phyloP scores from a whole-genome alignment of 768 basidiomycete genomes.

The Russula ochroleuca region DNA sequence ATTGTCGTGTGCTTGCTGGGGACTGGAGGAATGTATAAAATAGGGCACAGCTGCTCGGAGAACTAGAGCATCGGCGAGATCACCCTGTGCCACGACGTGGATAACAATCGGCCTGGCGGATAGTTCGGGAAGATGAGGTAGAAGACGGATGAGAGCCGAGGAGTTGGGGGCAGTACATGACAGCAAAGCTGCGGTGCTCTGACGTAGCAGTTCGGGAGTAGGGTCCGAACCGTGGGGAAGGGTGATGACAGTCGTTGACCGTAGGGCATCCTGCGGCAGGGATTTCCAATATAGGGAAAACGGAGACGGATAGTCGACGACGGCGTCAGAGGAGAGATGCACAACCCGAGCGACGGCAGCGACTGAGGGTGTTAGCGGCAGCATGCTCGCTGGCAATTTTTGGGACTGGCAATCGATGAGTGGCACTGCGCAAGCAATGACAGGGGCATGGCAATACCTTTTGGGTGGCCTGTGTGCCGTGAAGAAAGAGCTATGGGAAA shows the following conservation, averaged over 20 bases:
- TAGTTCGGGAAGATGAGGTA: constrained; percentile 66
- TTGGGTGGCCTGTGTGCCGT: not conserved
- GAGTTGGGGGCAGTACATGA: constrained; percentile 56
- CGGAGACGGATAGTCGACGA: constrained; percentile 49
- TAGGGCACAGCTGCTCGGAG: constrained; percentile 78
- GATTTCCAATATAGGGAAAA: constrained; percentile 42
- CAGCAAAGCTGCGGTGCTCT: constrained; percentile 42
- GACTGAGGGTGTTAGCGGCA: constrained; percentile 30
- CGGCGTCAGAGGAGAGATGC: constrained; percentile 61
- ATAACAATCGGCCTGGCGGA: constrained; percentile 62
- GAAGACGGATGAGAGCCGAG: constrained; percentile 53
- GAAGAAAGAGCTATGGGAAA: not conserved
- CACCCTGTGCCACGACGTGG: constrained; percentile 60
- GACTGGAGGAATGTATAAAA: constrained; percentile 70
- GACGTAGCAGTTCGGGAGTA: constrained; percentile 51
- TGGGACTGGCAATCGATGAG: not conserved
- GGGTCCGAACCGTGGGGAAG: constrained; percentile 66
- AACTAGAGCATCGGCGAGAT: constrained; percentile 70
- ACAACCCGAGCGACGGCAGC: constrained; percentile 60
- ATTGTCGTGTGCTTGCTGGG: constrained; percentile 86
- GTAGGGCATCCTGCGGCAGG: constrained; percentile 31
- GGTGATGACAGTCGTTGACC: constrained; percentile 40
- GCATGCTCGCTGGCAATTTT: not conserved
- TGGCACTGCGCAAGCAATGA: not conserved
- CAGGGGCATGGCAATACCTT: not conserved